Conservation (phyloP, 345 rosid species). For the Xanthoceras sorbifolium region DNA sequence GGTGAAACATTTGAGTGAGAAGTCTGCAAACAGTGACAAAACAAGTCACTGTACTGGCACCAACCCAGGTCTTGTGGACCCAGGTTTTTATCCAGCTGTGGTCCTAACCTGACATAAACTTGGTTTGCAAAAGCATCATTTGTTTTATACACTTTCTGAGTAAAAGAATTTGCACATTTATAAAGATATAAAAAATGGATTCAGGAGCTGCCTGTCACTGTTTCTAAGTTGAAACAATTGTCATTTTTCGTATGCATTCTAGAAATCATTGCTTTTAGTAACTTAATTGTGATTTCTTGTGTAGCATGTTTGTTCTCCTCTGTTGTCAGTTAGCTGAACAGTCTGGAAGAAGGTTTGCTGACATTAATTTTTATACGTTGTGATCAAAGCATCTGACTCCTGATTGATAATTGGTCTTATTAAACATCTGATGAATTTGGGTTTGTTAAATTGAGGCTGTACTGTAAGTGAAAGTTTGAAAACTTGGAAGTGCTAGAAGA, state of each 20-base stretch:
- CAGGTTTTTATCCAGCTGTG: too few species aligned
- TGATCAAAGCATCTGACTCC: not conserved
- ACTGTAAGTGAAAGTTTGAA: not conserved
- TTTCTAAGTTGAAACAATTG: not conserved
- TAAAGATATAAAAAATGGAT: not conserved
- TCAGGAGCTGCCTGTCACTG: not conserved
- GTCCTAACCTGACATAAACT: too few species aligned
- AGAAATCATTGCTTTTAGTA: not conserved
- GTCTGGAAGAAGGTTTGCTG: not conserved
- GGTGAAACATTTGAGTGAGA: too few species aligned
- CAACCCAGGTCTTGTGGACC: too few species aligned
- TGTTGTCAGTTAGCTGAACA: not conserved
- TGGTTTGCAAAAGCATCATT: not conserved
- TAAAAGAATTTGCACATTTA: not conserved
- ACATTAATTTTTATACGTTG: not conserved
- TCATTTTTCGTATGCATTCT: not conserved
- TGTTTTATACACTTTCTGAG: not conserved
- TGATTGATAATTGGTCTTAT: not conserved
- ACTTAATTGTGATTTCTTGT: not conserved
- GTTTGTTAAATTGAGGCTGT: not conserved
- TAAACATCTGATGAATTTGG: conserved; percentile 1
- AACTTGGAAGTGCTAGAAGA: not conserved
- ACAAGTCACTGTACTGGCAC: too few species aligned
- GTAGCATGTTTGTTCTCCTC: not conserved
- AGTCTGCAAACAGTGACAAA: too few species aligned